Percentiles rank a stretch among this genome's conserved stretches.
phyloP scores from a whole-genome alignment of 2,329 filamentous ascomycete genomes.

The Berkeleyomyces rouxiae region DNA sequence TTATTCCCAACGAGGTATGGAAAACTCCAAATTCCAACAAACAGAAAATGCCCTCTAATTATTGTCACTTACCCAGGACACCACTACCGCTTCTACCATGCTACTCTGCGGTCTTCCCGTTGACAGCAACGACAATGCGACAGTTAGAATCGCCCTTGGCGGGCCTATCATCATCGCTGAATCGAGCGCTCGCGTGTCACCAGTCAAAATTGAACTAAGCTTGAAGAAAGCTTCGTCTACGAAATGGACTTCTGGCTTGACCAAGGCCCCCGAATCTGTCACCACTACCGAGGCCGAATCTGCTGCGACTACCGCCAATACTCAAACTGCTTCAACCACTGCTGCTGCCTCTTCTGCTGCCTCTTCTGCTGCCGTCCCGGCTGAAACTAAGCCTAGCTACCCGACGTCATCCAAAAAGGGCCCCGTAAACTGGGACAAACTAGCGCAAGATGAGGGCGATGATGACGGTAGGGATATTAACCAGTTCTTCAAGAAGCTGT shows the following conservation, averaged over 20 bases:
- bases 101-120: slow-evolving; percentile 3
- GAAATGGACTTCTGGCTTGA: slow-evolving; percentile 41
- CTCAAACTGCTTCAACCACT: slow-evolving; percentile 8
- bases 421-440: slow-evolving; percentile 81
- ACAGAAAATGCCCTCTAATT: not conserved
- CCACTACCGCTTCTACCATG: not conserved
- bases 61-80: not conserved
- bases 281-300: slow-evolving; percentile 19
- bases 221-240: slow-evolving; percentile 50
- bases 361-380: not conserved
- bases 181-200: slow-evolving; percentile 48
- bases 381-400: slow-evolving; percentile 39
- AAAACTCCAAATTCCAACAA: not conserved
- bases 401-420: slow-evolving; percentile 74
- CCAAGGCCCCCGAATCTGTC: not conserved
- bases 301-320: not conserved
- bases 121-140: slow-evolving; percentile 4
- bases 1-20: slow-evolving; percentile 15
- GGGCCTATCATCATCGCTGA: slow-evolving; percentile 19
- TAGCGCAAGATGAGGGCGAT: slow-evolving; percentile 38
- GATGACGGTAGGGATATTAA: slow-evolving; percentile 46
- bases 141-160: not conserved
- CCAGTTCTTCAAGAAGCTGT: slow-evolving; percentile 79
- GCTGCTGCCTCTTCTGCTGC: not conserved
- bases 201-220: slow-evolving; percentile 64